Conservation (phyloP, 768 basidiomycete genomes). For the Kwoniella europaea region DNA sequence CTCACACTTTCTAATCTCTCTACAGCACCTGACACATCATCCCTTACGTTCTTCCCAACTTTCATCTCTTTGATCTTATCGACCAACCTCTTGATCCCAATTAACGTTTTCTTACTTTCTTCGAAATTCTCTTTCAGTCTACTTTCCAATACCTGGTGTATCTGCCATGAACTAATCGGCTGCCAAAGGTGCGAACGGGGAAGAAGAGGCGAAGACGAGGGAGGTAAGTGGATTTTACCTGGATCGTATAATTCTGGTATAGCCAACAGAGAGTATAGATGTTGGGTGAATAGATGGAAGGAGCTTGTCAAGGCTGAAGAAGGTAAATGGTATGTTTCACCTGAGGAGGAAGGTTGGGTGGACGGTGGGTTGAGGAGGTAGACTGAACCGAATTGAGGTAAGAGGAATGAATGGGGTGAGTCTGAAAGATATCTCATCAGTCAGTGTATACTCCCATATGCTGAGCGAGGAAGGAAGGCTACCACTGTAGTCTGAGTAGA, state of each 20-base stretch:
- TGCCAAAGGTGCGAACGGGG: conserved; percentile 26
- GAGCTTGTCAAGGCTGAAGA: conserved; percentile 30
- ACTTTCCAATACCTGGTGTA: conserved; percentile 75
- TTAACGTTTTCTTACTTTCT: conserved; percentile 73
- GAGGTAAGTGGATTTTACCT: conserved; percentile 57
- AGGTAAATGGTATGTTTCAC: conserved; percentile 28
- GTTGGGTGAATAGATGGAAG: conserved; percentile 63
- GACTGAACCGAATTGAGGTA: conserved; percentile 94
- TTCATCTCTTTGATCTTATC: conserved; percentile 90
- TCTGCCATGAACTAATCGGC: conserved; percentile 73
- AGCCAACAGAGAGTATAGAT: conserved; percentile 81
- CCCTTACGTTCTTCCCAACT: conserved; percentile 75
- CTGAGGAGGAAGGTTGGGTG: neutral
- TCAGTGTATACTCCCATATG: too few species aligned
- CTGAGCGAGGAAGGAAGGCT: neutral
- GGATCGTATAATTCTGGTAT: conserved; percentile 67
- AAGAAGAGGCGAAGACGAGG: conserved; percentile 32
- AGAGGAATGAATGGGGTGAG: conserved; percentile 68
- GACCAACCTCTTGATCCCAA: conserved; percentile 82
- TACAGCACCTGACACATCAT: conserved; percentile 73
- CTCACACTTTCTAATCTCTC: conserved; percentile 73
- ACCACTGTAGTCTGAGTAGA: neutral
- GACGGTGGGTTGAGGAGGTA: conserved; percentile 72
- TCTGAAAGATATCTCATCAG: conserved; percentile 16
- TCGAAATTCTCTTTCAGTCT: conserved; percentile 72